Conservation (phyloP, 495 filamentous ascomycete species). For the Tuber magnatum region DNA sequence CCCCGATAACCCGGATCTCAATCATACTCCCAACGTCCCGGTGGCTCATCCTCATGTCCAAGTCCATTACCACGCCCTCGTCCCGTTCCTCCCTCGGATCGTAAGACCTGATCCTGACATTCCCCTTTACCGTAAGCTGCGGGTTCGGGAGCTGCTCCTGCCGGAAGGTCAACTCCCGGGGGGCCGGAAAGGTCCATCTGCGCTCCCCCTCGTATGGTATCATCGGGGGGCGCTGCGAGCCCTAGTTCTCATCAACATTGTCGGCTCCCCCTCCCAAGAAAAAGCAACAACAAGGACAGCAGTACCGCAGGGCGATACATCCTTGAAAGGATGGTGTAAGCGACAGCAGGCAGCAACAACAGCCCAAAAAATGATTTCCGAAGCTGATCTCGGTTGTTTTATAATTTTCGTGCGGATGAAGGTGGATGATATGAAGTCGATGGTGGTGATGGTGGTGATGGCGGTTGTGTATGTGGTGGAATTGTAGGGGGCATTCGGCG, state of each 20-base stretch:
- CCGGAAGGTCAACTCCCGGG: neutral
- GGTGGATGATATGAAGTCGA: neutral
- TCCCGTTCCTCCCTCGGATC: neutral
- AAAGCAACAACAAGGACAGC: neutral
- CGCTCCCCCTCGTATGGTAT: neutral
- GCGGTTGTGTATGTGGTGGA: neutral
- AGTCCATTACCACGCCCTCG: neutral
- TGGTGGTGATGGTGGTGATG: neutral
- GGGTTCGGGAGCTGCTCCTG: neutral
- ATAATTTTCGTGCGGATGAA: neutral
- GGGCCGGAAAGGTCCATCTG: neutral
- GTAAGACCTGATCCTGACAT: neutral
- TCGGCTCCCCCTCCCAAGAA: neutral
- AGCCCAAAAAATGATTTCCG: neutral
- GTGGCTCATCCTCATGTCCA: neutral
- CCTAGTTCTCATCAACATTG: neutral
- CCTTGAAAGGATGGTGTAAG: neutral
- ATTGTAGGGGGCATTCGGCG: too few species aligned
- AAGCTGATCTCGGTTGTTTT: neutral
- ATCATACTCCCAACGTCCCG: neutral
- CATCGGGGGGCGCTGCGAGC: neutral
- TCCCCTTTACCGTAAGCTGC: neutral
- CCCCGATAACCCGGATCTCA: neutral
- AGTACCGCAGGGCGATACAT: neutral
- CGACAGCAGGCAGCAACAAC: neutral